Conservation (phyloP, 2,329 filamentous ascomycete species). For the Botryotinia globosa region DNA sequence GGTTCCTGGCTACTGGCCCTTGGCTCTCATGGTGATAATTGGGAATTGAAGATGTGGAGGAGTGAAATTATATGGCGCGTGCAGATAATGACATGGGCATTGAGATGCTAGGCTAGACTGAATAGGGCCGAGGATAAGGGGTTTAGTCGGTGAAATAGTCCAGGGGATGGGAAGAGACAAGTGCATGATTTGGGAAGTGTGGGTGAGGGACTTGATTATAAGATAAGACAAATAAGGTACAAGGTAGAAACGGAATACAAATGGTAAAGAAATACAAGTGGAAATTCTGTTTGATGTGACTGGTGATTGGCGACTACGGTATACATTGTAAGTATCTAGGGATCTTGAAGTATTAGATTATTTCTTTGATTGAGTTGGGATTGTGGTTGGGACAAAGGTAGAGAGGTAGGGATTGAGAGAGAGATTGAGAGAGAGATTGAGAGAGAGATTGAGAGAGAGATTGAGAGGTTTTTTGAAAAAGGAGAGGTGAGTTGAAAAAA, state of each 20-base stretch:
- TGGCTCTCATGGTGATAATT: neutral
- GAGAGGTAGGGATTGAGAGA: too few relatives aligned
- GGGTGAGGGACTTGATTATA: slow-evolving; percentile 4
- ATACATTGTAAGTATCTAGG: too few relatives aligned
- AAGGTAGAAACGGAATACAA: slow-evolving; percentile 13
- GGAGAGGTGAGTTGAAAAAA: too few relatives aligned
- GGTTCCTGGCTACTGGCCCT: neutral
- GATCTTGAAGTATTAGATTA: too few relatives aligned
- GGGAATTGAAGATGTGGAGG: neutral
- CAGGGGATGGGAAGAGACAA: too few relatives aligned
- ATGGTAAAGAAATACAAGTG: neutral
- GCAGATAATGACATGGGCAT: neutral
- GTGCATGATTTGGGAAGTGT: neutral
- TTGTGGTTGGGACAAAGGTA: too few relatives aligned
- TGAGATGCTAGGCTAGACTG: neutral
- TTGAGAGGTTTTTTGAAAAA: too few relatives aligned
- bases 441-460: too few relatives aligned
- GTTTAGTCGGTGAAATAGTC: neutral
- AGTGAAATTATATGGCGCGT: neutral
- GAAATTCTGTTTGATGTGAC: neutral
- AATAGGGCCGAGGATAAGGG: neutral
- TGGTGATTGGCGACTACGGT: too few relatives aligned
- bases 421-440: too few relatives aligned
- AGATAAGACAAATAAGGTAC: slow-evolving; percentile 3
- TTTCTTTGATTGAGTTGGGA: too few relatives aligned